These are phyloP conservation scores for Penicillium sp. DNA, from an alignment of 2,329 filamentous ascomycete species.

Conservation along the genomic window DNA sequence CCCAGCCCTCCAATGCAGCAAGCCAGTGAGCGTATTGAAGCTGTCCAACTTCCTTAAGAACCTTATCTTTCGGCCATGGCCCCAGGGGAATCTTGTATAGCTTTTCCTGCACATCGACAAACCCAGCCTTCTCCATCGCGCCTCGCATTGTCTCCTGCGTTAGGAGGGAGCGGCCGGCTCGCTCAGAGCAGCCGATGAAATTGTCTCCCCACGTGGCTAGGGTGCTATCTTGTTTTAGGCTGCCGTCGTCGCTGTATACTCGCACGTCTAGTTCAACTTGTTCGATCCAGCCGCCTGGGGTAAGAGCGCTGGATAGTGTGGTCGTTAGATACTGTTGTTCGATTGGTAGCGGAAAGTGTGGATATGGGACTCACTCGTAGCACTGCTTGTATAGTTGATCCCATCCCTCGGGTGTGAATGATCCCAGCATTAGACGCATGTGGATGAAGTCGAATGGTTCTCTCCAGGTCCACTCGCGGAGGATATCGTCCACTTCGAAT, in stretches of 20 bases:
- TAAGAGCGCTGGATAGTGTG: not conserved
- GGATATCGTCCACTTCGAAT: slow-evolving; percentile 26
- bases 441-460: slow-evolving; percentile 25
- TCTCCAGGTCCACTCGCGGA: slow-evolving; percentile 20
- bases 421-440: slow-evolving; percentile 14
- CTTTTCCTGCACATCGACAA: slow-evolving; percentile 29
- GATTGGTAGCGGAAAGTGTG: not conserved
- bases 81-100: slow-evolving; percentile 28
- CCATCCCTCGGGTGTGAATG: slow-evolving; percentile 4
- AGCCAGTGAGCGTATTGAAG: slow-evolving; percentile 28
- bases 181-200: slow-evolving; percentile 21
- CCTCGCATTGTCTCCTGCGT: slow-evolving; percentile 24
- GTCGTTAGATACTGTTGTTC: not conserved
- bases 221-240: not conserved
- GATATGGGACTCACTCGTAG: slow-evolving; percentile 6
- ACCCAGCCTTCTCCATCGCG: slow-evolving; percentile 28
- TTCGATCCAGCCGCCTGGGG: slow-evolving; percentile 9
- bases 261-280: slow-evolving; percentile 11
- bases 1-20: slow-evolving; percentile 26
- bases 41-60: slow-evolving; percentile 40
- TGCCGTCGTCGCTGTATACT: slow-evolving; percentile 9
- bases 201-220: slow-evolving; percentile 11
- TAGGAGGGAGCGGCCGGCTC: slow-evolving; percentile 20
- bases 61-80: slow-evolving; percentile 27
- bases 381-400: slow-evolving; percentile 7